These are phyloP conservation scores for Pichia sp. DNA, from an alignment of 1,139 yeast species.

Conservation along the genomic window DNA sequence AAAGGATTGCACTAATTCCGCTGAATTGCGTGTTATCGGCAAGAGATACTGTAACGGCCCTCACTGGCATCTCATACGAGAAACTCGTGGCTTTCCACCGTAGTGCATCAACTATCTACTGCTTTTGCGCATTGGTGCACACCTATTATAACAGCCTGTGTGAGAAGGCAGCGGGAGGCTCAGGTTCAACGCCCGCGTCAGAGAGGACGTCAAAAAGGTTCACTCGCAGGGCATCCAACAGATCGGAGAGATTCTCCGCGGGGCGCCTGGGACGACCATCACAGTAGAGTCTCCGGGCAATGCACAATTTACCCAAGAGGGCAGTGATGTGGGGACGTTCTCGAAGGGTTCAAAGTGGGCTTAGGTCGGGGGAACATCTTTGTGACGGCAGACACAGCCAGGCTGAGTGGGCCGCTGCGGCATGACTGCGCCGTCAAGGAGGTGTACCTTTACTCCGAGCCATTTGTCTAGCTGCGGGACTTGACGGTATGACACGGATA, in stretches of 20 bases:
- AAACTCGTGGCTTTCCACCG: slow-evolving; percentile 50
- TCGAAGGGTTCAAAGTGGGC: not conserved
- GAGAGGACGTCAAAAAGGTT: not conserved
- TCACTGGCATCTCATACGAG: slow-evolving; percentile 53
- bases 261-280: not conserved
- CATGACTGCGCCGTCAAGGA: not conserved
- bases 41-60: slow-evolving; percentile 44
- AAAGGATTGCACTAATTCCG: slow-evolving; percentile 50
- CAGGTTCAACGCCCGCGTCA: not conserved
- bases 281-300: not conserved
- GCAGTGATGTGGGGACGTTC: not conserved
- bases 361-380: not conserved
- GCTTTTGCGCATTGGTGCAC: slow-evolving; percentile 48
- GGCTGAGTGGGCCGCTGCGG: not conserved
- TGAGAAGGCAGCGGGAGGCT: slow-evolving; percentile 45
- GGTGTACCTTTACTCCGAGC: not conserved
- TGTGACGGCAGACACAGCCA: not conserved
- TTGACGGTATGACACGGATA: not conserved
- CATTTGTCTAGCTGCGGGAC: not conserved
- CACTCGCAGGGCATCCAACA: not conserved
- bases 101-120: slow-evolving; percentile 37
- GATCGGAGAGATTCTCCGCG: not conserved
- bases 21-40: slow-evolving; percentile 49
- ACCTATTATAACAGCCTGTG: slow-evolving; percentile 42
- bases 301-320: too few species aligned